Evolutionary conservation across 2,329 filamentous ascomycete genomes (phyloP).

Genomic region (Penicillium aurantiogriseum): DNA sequence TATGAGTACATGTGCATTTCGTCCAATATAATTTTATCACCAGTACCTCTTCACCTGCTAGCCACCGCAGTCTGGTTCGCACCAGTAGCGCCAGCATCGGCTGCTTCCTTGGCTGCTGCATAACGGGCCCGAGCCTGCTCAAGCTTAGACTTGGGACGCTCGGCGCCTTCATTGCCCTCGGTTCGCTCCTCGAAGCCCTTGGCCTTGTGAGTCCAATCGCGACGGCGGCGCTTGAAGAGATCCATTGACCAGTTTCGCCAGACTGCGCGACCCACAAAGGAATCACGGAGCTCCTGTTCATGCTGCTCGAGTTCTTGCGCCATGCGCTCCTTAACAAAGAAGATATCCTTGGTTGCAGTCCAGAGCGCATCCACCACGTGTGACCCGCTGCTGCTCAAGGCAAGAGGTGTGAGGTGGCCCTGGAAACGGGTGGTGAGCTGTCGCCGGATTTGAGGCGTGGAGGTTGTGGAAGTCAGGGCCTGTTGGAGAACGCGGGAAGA

Average conservation of each 20-base stretch:
- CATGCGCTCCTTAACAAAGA: slow-evolving; percentile 66
- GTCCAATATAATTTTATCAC: slow-evolving; percentile 1
- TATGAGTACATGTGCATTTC: slow-evolving; percentile 9
- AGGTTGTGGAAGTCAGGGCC: slow-evolving; percentile 56
- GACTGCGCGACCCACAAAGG: slow-evolving; percentile 63
- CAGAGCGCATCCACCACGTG: slow-evolving; percentile 68
- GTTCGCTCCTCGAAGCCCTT: slow-evolving; percentile 48
- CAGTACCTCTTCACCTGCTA: background rate
- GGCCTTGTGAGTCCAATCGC: slow-evolving; percentile 63
- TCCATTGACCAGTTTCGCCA: slow-evolving; percentile 76
- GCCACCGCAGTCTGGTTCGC: slow-evolving; percentile 5
- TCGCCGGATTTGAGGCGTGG: slow-evolving; percentile 57
- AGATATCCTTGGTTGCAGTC: slow-evolving; percentile 61
- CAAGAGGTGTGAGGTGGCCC: slow-evolving; percentile 59
- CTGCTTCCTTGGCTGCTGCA: slow-evolving; percentile 46
- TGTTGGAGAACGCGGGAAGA: slow-evolving; percentile 64
- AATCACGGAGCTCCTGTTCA: slow-evolving; percentile 63
- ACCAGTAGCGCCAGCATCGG: slow-evolving; percentile 12
- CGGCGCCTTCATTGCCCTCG: slow-evolving; percentile 19
- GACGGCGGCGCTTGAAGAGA: slow-evolving; percentile 61
- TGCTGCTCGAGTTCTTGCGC: slow-evolving; percentile 61
- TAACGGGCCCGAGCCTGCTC: slow-evolving; percentile 59
- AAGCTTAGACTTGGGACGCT: slow-evolving; percentile 50
- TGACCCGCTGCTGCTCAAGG: slow-evolving; percentile 62
- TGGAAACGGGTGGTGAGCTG: slow-evolving; percentile 64